phyloP scores from a whole-genome alignment of 2,329 filamentous ascomycete species.

The Bipolaris sorokiniana region DNA sequence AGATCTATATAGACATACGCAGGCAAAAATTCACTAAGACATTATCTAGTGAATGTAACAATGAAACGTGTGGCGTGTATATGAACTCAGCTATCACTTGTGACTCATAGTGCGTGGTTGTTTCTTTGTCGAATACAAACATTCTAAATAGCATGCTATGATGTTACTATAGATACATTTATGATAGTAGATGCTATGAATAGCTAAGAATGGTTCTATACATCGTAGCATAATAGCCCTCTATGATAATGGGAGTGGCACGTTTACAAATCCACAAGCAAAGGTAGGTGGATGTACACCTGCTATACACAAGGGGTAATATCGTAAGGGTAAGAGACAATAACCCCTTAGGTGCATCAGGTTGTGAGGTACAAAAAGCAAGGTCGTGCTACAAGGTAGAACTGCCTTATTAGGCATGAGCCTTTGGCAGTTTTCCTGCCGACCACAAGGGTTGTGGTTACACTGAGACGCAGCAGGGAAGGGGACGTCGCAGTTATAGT shows the following conservation, averaged over 20 bases:
- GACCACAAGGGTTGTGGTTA: slow-evolving; percentile 4
- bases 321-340: background rate
- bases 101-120: background rate
- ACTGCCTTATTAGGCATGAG: background rate
- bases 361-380: background rate
- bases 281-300: slow-evolving; percentile 1
- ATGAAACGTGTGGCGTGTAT: background rate
- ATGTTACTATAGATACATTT: background rate
- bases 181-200: background rate
- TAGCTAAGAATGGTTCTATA: background rate
- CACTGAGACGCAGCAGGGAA: background rate
- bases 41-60: background rate
- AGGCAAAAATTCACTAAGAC: background rate
- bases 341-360: background rate
- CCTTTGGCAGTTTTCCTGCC: background rate
- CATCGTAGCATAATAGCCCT: background rate
- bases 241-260: background rate
- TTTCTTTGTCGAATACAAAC: background rate
- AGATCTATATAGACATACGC: background rate
- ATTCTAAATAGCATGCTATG: background rate
- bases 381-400: background rate
- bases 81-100: background rate
- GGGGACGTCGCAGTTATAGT: background rate
- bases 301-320: background rate
- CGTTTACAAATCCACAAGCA: background rate